Percentiles rank a stretch among this genome's conserved stretches.
phyloP scores from a whole-genome alignment of 1,139 yeast genomes.

The Scheffersomyces titani region DNA sequence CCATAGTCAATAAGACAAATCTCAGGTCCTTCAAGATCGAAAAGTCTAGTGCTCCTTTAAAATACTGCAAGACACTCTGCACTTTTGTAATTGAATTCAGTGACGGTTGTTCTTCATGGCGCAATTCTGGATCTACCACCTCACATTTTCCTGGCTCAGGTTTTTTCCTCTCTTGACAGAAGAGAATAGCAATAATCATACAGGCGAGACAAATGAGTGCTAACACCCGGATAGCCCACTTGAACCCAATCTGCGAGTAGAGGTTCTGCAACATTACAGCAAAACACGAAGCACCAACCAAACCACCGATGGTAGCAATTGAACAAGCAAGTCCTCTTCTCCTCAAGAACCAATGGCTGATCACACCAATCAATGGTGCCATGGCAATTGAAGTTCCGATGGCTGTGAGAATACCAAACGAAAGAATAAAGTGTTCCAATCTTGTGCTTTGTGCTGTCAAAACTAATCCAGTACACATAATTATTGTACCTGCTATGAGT shows the following conservation, averaged over 20 bases:
- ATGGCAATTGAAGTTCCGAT: conserved; percentile 58
- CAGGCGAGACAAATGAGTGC: conserved; percentile 50
- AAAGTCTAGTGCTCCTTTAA: conserved; percentile 36
- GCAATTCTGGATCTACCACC: neutral
- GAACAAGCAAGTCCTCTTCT: conserved; percentile 60
- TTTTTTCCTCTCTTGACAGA: conserved; percentile 43
- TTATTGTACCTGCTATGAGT: conserved; percentile 45
- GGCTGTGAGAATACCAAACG: conserved; percentile 59
- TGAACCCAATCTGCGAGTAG: conserved; percentile 51
- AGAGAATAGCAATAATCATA: conserved; percentile 34
- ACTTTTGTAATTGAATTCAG: neutral
- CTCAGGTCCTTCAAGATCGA: conserved; percentile 40
- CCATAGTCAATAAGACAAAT: conserved; percentile 40
- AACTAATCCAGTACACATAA: conserved; percentile 51
- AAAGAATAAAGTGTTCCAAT: conserved; percentile 60
- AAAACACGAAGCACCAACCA: conserved; percentile 61
- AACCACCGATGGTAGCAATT: conserved; percentile 61
- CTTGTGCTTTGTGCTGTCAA: conserved; percentile 52
- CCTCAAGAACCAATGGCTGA: conserved; percentile 62
- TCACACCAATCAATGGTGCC: conserved; percentile 59
- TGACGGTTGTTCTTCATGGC: neutral
- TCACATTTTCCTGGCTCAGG: neutral
- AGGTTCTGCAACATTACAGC: conserved; percentile 55
- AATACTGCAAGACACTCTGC: neutral
- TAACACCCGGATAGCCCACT: conserved; percentile 61